These are phyloP conservation scores for Pontederia crassipes DNA, from an alignment of 176 grass and related monocot genomes.

Conservation along the genomic window DNA sequence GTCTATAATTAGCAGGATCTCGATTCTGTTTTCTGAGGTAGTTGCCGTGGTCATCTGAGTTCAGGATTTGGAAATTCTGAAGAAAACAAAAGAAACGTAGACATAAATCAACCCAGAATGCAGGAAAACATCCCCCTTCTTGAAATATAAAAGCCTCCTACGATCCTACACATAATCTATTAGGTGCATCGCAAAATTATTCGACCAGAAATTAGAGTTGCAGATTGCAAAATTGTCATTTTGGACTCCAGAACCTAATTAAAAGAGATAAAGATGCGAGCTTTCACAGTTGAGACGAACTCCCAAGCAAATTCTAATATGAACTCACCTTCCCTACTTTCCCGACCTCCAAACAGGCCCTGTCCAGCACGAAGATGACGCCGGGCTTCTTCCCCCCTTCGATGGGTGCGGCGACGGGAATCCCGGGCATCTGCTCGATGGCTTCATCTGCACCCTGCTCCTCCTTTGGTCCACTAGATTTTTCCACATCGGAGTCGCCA, in stretches of 20 bases:
- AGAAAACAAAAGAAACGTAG: conserved; percentile 12
- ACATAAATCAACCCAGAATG: conserved; percentile 12
- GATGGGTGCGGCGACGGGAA: conserved; percentile 38
- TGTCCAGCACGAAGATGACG: conserved; percentile 78
- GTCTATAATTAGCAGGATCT: conserved; percentile 87
- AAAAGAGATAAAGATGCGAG: neutral
- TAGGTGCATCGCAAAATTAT: too few species aligned
- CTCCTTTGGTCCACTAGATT: neutral
- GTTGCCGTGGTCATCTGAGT: conserved; percentile 87
- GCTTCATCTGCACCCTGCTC: conserved; percentile 16
- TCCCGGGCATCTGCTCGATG: conserved; percentile 22
- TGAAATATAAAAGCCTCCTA: too few species aligned
- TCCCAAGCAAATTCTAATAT: too few species aligned
- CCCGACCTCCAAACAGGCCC: conserved; percentile 81
- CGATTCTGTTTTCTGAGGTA: conserved; percentile 78
- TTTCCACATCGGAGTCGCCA: conserved; percentile 10
- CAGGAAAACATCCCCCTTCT: neutral
- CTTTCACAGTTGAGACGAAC: neutral
- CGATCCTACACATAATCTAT: too few species aligned
- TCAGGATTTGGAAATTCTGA: conserved; percentile 86
- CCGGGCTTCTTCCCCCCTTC: conserved; percentile 39
- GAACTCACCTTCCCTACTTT: conserved; percentile 85
- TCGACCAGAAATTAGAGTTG: too few species aligned
- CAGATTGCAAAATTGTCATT: neutral
- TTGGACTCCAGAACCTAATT: neutral